phyloP scores from a whole-genome alignment of 2,329 filamentous ascomycete genomes.

The Microcyclospora tardicrescens region DNA sequence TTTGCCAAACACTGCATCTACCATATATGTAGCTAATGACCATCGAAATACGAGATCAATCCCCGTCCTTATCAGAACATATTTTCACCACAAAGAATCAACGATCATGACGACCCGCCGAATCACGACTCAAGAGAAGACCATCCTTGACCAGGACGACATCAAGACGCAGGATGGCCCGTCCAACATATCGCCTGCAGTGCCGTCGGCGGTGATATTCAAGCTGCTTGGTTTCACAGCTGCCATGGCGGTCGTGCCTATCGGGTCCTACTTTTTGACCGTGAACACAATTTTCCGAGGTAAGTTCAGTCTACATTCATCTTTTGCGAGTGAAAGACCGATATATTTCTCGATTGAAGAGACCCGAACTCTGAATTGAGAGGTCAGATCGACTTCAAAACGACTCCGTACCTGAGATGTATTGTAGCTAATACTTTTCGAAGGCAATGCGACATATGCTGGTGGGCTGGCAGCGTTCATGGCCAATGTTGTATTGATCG shows the following conservation, averaged over 20 bases:
- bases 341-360: neutral
- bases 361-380: too few relatives aligned
- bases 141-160: slow-evolving; percentile 38
- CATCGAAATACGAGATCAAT: too few relatives aligned
- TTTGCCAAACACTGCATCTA: neutral
- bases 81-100: slow-evolving; percentile 1
- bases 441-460: slow-evolving; percentile 80
- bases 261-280: slow-evolving; percentile 77
- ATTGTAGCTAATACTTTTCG: slow-evolving; percentile 1
- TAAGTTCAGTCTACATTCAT: slow-evolving; percentile 26
- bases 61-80: too few relatives aligned
- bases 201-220: slow-evolving; percentile 73
- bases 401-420: neutral
- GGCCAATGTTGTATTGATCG: slow-evolving; percentile 80
- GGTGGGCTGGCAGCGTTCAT: slow-evolving; percentile 75
- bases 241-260: slow-evolving; percentile 78
- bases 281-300: slow-evolving; percentile 66
- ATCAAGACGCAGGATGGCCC: slow-evolving; percentile 7
- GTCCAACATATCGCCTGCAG: slow-evolving; percentile 68
- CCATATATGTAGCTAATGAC: neutral
- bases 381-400: neutral
- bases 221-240: slow-evolving; percentile 85
- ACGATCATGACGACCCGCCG: slow-evolving; percentile 57
- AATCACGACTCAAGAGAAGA: slow-evolving; percentile 53
- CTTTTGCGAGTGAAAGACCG: neutral